These are phyloP conservation scores for Pythium plurisporium DNA, from an alignment of 352 stramenopile species.

Conservation along the genomic window DNA sequence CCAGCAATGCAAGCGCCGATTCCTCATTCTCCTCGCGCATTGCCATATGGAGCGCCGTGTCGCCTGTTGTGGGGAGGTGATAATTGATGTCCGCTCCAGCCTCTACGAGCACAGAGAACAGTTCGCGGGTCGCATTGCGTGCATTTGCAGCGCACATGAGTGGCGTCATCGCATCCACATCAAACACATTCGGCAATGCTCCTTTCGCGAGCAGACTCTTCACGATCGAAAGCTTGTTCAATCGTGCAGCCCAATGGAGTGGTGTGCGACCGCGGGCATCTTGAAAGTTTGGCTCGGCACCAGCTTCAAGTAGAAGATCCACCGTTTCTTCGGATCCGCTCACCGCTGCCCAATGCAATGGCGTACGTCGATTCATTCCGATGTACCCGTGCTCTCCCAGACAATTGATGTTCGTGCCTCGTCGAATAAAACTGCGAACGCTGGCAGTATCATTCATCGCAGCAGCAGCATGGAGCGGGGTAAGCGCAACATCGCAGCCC, in stretches of 20 bases:
- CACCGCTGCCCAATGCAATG: constrained; percentile 71
- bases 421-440: constrained; percentile 59
- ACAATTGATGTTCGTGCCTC: constrained; percentile 70
- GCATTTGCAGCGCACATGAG: constrained; percentile 73
- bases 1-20: constrained; percentile 64
- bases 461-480: constrained; percentile 66
- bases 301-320: constrained; percentile 51
- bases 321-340: constrained; percentile 59
- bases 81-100: constrained; percentile 72
- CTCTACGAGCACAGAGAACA: constrained; percentile 66
- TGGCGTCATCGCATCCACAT: constrained; percentile 70
- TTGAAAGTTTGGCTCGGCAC: constrained; percentile 59
- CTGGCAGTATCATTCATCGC: constrained; percentile 60
- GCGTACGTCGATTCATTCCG: constrained; percentile 74
- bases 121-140: constrained; percentile 50
- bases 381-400: constrained; percentile 76
- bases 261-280: constrained; percentile 62
- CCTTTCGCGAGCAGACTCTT: constrained; percentile 44
- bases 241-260: constrained; percentile 73
- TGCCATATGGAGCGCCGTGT: constrained; percentile 72
- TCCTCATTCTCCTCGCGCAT: constrained; percentile 75
- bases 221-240: constrained; percentile 66
- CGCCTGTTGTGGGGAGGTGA: constrained; percentile 53
- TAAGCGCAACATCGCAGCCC: constrained; percentile 74
- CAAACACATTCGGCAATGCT: constrained; percentile 63